A percentile compares a stretch with the other conserved stretches of the same genome.
These are phyloP conservation scores for Pestalotiopsis sp. DNA, from an alignment of 2,329 filamentous ascomycete genomes.

Conservation along the genomic window DNA sequence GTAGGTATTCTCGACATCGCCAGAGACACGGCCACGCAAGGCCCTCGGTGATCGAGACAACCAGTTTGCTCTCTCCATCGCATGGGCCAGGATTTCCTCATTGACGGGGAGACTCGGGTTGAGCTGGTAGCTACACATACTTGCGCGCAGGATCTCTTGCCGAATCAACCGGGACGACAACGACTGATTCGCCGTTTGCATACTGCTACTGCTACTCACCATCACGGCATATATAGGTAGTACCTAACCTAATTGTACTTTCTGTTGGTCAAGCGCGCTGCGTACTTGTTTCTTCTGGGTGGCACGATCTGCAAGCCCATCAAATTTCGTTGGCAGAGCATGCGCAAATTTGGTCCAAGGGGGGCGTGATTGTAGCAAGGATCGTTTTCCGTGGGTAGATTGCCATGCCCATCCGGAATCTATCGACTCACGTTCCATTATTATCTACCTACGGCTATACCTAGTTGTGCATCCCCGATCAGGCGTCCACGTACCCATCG, in stretches of 20 bases:
- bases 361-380: too few species aligned
- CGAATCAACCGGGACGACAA: neutral
- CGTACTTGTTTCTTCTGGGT: neutral
- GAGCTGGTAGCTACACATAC: neutral
- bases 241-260: neutral
- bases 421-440: too few species aligned
- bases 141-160: neutral
- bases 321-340: neutral
- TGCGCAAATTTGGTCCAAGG: neutral
- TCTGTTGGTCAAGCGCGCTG: neutral
- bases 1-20: too few species aligned
- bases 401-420: neutral
- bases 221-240: neutral
- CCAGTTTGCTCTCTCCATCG: too few species aligned
- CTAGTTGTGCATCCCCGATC: too few species aligned
- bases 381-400: neutral
- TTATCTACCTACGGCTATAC: too few species aligned
- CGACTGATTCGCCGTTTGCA: neutral
- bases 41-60: too few species aligned
- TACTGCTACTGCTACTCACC: neutral
- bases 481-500: too few species aligned
- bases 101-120: neutral
- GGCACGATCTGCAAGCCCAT: conserved; percentile 5
- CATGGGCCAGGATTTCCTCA: too few species aligned
- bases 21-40: too few species aligned